Conservation (phyloP, 2,329 filamentous ascomycete species). For the Alternaria tenuissima region DNA sequence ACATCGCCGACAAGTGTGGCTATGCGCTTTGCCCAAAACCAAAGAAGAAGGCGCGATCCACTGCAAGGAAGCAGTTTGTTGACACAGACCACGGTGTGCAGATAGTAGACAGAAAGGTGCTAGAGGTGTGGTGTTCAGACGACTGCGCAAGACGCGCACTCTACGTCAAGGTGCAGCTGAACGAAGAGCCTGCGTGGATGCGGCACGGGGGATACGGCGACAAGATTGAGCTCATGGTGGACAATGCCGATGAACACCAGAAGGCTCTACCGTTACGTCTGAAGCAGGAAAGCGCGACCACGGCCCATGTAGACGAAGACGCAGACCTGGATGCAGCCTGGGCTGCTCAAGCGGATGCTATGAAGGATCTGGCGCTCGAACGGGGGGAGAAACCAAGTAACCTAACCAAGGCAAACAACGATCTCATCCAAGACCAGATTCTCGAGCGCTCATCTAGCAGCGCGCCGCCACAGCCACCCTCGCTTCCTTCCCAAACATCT, state of each 20-base stretch:
- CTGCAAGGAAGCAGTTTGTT: slow-evolving; percentile 69
- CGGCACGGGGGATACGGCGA: slow-evolving; percentile 62
- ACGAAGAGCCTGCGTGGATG: slow-evolving; percentile 85
- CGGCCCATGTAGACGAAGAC: slow-evolving; percentile 36
- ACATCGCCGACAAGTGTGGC: slow-evolving; percentile 81
- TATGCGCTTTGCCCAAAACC: slow-evolving; percentile 79
- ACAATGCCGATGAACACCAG: slow-evolving; percentile 41
- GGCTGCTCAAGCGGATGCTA: slow-evolving; percentile 45
- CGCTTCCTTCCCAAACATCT: slow-evolving; percentile 24
- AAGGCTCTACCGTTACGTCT: slow-evolving; percentile 39
- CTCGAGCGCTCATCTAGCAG: slow-evolving; percentile 35
- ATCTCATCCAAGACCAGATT: slow-evolving; percentile 44
- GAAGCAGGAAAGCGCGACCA: slow-evolving; percentile 27
- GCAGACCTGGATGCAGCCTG: slow-evolving; percentile 42
- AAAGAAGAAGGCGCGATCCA: slow-evolving; percentile 63
- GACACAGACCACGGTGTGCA: slow-evolving; percentile 64
- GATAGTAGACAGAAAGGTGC: slow-evolving; percentile 74
- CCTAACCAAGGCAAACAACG: slow-evolving; percentile 41
- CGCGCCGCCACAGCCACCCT: slow-evolving; percentile 38
- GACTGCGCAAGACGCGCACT: slow-evolving; percentile 80
- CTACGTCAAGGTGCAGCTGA: slow-evolving; percentile 88
- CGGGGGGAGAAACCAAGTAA: slow-evolving; percentile 53
- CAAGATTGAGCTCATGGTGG: slow-evolving; percentile 52
- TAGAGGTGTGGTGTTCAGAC: slow-evolving; percentile 88
- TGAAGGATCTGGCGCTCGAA: slow-evolving; percentile 54